A percentile compares a stretch with the other conserved stretches of the same genome.
Evolutionary conservation across 2,329 filamentous ascomycete species (phyloP).

Genomic region (Penicillium oxalicum): DNA sequence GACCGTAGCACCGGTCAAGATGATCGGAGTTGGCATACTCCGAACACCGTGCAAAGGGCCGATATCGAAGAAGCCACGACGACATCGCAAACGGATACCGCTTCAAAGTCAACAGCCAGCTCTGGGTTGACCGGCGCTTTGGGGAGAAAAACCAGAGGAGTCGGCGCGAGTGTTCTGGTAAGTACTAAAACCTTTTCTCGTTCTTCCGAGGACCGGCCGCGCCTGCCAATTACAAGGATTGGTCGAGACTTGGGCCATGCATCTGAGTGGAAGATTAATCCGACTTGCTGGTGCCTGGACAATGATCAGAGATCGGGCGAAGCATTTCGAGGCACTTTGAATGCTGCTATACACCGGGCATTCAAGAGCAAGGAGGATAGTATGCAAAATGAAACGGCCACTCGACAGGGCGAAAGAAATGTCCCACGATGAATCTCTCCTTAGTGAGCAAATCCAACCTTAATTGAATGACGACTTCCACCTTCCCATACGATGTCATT

Average conservation of each 20-base stretch:
- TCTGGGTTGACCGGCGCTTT: conserved; percentile 16
- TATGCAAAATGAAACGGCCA: too few species aligned
- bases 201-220: too few species aligned
- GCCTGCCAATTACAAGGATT: too few species aligned
- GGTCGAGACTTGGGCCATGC: neutral
- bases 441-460: too few species aligned
- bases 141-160: conserved; percentile 23
- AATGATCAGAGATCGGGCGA: conserved; percentile 35
- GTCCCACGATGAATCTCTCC: too few species aligned
- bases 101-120: conserved; percentile 1
- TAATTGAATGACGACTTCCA: too few species aligned
- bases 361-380: conserved; percentile 13
- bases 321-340: conserved; percentile 34
- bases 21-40: conserved; percentile 14
- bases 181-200: conserved; percentile 11
- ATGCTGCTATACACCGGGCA: conserved; percentile 34
- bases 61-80: conserved; percentile 6
- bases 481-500: too few species aligned
- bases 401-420: too few species aligned
- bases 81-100: conserved; percentile 1
- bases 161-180: conserved; percentile 33
- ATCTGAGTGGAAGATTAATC: neutral
- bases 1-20: conserved; percentile 7
- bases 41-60: conserved; percentile 14
- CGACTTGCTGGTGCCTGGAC: neutral